phyloP scores from a whole-genome alignment of 352 stramenopile genomes.

The Globisporangium yorkense region DNA sequence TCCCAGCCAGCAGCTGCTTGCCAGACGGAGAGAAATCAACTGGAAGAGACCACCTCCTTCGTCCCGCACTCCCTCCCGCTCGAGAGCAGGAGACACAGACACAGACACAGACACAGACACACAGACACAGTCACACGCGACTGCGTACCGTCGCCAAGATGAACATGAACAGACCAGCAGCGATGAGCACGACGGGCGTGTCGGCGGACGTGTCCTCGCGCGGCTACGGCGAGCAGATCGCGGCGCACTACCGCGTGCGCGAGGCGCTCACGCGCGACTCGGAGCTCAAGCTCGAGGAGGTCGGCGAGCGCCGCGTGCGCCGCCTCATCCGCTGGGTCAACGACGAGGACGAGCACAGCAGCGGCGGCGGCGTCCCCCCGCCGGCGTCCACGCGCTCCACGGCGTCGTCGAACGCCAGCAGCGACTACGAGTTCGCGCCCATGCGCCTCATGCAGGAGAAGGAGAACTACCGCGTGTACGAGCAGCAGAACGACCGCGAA shows the following conservation, averaged over 20 bases:
- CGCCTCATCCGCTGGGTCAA: constrained; percentile 61
- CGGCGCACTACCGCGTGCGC: constrained; percentile 52
- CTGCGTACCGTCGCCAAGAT: background rate
- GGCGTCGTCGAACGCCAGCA: constrained; percentile 13
- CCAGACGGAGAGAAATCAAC: background rate
- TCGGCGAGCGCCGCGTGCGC: constrained; percentile 45
- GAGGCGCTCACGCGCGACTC: constrained; percentile 34
- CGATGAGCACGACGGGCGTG: constrained; percentile 22
- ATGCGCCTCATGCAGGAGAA: constrained; percentile 54
- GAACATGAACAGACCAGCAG: constrained; percentile 13
- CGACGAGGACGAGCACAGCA: constrained; percentile 41
- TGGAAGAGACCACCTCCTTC: background rate
- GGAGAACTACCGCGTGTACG: constrained; percentile 75
- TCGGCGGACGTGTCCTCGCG: constrained; percentile 23
- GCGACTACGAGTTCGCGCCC: constrained; percentile 1
- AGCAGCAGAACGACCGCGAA: constrained; percentile 45
- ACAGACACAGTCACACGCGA: background rate
- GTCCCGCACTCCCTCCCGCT: background rate
- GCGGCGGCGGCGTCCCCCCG: constrained; percentile 10
- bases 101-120: background rate
- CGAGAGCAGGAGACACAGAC: background rate
- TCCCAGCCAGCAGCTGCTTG: background rate
- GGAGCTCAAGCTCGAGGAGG: constrained; percentile 31
- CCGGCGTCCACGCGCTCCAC: constrained; percentile 20
- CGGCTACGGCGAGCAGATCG: constrained; percentile 50